Evolutionary conservation across 108 stramenopile genomes (phyloP), one percentile per base, ranked within the genome.

Genomic region (Skeletonema marinoi): DNA sequence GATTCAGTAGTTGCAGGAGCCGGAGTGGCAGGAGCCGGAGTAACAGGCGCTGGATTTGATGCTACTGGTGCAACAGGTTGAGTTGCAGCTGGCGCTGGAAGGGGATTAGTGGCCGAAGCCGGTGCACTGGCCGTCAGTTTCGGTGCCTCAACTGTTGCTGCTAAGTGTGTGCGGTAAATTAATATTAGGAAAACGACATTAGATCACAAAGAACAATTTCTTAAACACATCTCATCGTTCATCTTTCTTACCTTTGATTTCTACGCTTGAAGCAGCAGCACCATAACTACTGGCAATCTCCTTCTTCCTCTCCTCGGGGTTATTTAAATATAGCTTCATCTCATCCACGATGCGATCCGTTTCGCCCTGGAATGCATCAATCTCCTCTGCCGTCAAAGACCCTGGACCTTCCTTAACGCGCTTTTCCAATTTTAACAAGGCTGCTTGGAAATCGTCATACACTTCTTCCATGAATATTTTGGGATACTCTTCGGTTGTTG

Each of bases 381-480:
- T 76, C 39, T 93, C 92, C 51, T 63, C 31, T 58, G 65, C n/a
- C 14, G 58, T 64, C 70, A 93, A 63, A 3, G 77, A 68, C 38
- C 89, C 87, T 6, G 76, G 77, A 30, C 90, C 92, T 17, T 84
- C 82, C 58, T 88, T 83, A 25, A 89, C 85, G 33, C 92, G 74
- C 59, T 82, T 84, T 70, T 93, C 92, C 65, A 93, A 64, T 16
- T 75, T 80, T 35, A 90, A 32, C 33, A 90, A 67, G 7, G 75
- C 70, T 56, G 80, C 60, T 73, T 88, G 86, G 74, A 90, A 88
- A 72, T 93, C 88, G 38, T 78, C 79, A 17, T 87, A 78, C 17
- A 93, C 60, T 42, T 78, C 84, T 58, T 88, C 73, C 19, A 84
- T 74, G 68, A 87, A 93, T 25, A 89, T 25, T 67, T 87, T 88